Percentiles rank a stretch among this genome's conserved stretches.
These are phyloP conservation scores for Bolboschoenoplectus hybrid DNA, from an alignment of 202 grass and related monocot genomes.

Conservation along the genomic window DNA sequence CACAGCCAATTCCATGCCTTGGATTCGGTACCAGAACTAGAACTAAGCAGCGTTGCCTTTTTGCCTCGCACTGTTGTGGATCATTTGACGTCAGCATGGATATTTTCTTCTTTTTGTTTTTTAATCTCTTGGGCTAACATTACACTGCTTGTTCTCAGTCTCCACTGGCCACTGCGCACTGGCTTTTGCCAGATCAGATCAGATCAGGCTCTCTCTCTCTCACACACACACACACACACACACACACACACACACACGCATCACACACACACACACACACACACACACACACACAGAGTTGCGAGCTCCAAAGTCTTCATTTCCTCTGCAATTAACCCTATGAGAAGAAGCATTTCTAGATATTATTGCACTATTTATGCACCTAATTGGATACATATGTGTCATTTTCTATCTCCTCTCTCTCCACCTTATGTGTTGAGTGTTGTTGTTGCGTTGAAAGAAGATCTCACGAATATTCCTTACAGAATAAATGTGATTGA, in stretches of 20 bases:
- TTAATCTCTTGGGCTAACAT: background rate
- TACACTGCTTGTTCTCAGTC: background rate
- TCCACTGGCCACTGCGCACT: background rate
- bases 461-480: background rate
- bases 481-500: background rate
- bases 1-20: slow-evolving; percentile 3
- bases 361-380: background rate
- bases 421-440: background rate
- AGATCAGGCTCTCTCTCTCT: slow-evolving; percentile 25
- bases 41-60: background rate
- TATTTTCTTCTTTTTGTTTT: slow-evolving; percentile 28
- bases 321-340: slow-evolving; percentile 22
- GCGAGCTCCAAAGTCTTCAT: background rate
- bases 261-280: too few species aligned
- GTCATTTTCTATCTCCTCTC: too few species aligned
- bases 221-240: too few species aligned
- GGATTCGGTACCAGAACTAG: slow-evolving; percentile 8
- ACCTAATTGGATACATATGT: background rate
- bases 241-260: too few species aligned
- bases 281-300: background rate
- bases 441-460: background rate
- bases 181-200: background rate
- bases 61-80: slow-evolving; percentile 8
- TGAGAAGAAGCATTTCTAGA: background rate
- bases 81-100: slow-evolving; percentile 10